Conservation (phyloP, 139 green algal species). For the Pseudopediastrum boryanum region DNA sequence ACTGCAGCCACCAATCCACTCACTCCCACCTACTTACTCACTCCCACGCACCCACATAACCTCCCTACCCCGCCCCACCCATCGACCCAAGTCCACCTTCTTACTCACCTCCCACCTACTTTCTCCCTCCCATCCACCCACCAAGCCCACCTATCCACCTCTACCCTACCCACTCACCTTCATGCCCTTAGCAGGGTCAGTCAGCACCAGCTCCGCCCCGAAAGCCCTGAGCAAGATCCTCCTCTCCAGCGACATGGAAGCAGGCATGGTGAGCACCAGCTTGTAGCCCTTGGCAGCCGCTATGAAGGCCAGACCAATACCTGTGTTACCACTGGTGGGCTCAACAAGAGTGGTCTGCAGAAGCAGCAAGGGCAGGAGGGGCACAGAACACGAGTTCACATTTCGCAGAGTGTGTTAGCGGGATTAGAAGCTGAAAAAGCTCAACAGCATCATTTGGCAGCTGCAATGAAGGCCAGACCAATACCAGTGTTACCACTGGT, state of each 20-base stretch:
- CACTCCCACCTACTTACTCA: not conserved
- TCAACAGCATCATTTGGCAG: no score
- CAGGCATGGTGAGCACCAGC: constrained; percentile 94
- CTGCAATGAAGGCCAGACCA: constrained; percentile 94
- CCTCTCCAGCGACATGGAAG: constrained; percentile 95
- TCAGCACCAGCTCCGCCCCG: constrained; percentile 91
- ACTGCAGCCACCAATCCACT: not conserved
- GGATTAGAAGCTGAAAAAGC: no score
- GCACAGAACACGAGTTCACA: not conserved
- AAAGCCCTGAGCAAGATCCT: constrained; percentile 92
- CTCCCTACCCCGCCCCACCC: no score
- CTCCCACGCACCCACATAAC: no score
- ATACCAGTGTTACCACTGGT: constrained; percentile 91
- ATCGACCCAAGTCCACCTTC: no score
- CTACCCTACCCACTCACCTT: constrained; percentile 39
- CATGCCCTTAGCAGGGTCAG: constrained; percentile 77
- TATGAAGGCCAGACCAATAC: constrained; percentile 95
- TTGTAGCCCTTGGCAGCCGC: constrained; percentile 93
- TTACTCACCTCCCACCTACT: no score
- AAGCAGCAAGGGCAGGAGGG: not conserved
- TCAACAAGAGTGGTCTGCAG: constrained; percentile 91
- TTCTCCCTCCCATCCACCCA: no score
- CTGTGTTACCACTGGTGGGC: constrained; percentile 86
- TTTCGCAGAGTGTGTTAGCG: not conserved
- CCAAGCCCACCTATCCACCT: no score